These are phyloP conservation scores for Letharia columbiana DNA, from an alignment of 495 filamentous ascomycete species.

Conservation along the genomic window DNA sequence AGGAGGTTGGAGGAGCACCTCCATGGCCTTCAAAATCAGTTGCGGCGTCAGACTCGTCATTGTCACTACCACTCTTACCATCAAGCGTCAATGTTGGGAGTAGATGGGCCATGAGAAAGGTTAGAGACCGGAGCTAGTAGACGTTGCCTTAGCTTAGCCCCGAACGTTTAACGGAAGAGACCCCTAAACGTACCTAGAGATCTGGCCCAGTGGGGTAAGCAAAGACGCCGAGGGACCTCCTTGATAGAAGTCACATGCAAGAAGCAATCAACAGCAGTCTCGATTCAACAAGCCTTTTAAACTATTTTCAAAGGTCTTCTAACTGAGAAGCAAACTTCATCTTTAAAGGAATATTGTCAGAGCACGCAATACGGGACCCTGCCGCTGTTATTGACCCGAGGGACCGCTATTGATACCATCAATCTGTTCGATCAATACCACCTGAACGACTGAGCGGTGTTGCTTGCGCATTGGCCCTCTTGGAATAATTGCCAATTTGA, in stretches of 20 bases:
- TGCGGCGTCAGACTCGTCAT: constrained; percentile 6
- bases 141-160: neutral
- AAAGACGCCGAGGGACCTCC: too few relatives aligned
- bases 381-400: neutral
- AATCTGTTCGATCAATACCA: neutral
- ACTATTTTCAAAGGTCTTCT: neutral
- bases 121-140: neutral
- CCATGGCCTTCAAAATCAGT: constrained; percentile 1
- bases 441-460: neutral
- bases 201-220: neutral
- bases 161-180: neutral
- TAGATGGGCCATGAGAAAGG: constrained; percentile 14
- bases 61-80: constrained; percentile 7
- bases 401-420: neutral
- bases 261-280: neutral
- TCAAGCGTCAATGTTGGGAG: constrained; percentile 3
- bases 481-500: neutral
- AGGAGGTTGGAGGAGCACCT: neutral
- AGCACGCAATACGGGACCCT: neutral
- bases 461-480: neutral
- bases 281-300: neutral
- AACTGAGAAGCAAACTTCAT: neutral
- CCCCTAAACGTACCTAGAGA: neutral
- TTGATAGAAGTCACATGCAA: neutral
- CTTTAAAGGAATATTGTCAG: neutral